Percentiles rank a stretch among this genome's conserved stretches.
Evolutionary conservation across 2,329 filamentous ascomycete genomes (phyloP).

Genomic region (Sporothrix brunneoviolacea): DNA sequence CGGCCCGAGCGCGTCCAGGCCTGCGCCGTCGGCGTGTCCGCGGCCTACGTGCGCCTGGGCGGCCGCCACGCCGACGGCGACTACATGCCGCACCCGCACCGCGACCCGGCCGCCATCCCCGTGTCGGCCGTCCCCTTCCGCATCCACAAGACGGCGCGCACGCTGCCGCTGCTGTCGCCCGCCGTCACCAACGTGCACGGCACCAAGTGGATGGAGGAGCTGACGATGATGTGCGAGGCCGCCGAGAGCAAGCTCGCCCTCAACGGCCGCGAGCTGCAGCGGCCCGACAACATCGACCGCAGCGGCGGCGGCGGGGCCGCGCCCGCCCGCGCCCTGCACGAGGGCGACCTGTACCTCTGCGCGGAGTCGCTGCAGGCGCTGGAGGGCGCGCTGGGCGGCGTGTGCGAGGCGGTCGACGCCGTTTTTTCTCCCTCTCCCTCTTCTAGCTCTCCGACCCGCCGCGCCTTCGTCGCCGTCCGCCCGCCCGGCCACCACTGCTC

Average conservation of each 20-base stretch:
- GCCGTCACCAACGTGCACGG: slow-evolving; percentile 90
- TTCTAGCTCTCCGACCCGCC: slow-evolving; percentile 52
- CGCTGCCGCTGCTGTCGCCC: slow-evolving; percentile 62
- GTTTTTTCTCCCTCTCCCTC: too few species aligned
- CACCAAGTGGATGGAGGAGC: slow-evolving; percentile 84
- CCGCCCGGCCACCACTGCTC: slow-evolving; percentile 97
- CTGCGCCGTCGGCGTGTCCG: slow-evolving; percentile 70
- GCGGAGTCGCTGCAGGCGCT: slow-evolving; percentile 79
- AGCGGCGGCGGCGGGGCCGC: slow-evolving; percentile 22
- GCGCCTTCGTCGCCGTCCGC: slow-evolving; percentile 86
- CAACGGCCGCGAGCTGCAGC: slow-evolving; percentile 69
- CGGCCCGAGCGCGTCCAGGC: slow-evolving; percentile 86
- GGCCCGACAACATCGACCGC: slow-evolving; percentile 53
- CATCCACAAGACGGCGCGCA: slow-evolving; percentile 73
- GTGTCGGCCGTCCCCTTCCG: slow-evolving; percentile 65
- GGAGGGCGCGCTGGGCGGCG: slow-evolving; percentile 84
- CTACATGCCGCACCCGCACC: slow-evolving; percentile 59
- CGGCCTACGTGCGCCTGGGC: slow-evolving; percentile 86
- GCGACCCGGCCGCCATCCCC: slow-evolving; percentile 47
- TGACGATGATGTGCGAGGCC: slow-evolving; percentile 75
- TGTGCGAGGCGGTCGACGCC: slow-evolving; percentile 85
- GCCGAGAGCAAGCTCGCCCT: slow-evolving; percentile 72
- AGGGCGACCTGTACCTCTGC: slow-evolving; percentile 88
- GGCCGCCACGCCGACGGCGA: slow-evolving; percentile 67
- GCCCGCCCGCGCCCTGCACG: slow-evolving; percentile 57